These are phyloP conservation scores for Harrya chromipes DNA, from an alignment of 768 basidiomycete genomes.

Conservation along the genomic window DNA sequence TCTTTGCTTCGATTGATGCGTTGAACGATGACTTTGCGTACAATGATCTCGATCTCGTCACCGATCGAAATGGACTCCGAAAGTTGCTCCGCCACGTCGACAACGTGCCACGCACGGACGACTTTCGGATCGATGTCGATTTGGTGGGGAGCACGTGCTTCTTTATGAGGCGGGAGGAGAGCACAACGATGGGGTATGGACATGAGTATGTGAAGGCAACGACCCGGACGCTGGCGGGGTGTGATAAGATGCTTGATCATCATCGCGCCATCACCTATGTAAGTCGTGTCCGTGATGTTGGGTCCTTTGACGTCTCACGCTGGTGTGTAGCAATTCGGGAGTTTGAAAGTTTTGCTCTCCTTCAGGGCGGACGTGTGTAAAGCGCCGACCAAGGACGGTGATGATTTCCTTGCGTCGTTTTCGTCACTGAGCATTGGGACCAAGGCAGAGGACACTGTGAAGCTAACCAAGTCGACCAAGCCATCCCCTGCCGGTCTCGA, in stretches of 20 bases:
- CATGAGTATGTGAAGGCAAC: constrained; percentile 59
- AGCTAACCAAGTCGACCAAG: constrained; percentile 1
- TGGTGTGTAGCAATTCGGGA: constrained; percentile 48
- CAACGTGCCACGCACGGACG: constrained; percentile 17
- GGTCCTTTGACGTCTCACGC: background rate
- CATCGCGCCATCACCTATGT: constrained; percentile 65
- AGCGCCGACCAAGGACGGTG: constrained; percentile 16
- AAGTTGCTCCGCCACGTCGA: constrained; percentile 57
- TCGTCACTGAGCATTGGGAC: constrained; percentile 19
- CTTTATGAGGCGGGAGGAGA: constrained; percentile 55
- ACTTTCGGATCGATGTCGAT: constrained; percentile 72
- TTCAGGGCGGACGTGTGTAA: constrained; percentile 51
- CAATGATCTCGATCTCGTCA: constrained; percentile 44
- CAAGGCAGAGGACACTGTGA: background rate
- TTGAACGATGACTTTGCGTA: constrained; percentile 25
- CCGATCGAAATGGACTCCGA: constrained; percentile 64
- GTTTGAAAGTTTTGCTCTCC: constrained; percentile 54
- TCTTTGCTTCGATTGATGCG: constrained; percentile 58
- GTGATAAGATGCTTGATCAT: constrained; percentile 52
- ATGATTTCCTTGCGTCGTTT: constrained; percentile 28
- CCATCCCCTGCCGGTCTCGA: constrained; percentile 6
- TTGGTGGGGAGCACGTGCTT: constrained; percentile 61
- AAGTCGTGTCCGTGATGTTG: constrained; percentile 22
- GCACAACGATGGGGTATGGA: constrained; percentile 40
- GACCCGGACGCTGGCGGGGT: constrained; percentile 46